Evolutionary conservation across 2,329 filamentous ascomycete species (phyloP).

Genomic region (Aspergillus flavus): DNA sequence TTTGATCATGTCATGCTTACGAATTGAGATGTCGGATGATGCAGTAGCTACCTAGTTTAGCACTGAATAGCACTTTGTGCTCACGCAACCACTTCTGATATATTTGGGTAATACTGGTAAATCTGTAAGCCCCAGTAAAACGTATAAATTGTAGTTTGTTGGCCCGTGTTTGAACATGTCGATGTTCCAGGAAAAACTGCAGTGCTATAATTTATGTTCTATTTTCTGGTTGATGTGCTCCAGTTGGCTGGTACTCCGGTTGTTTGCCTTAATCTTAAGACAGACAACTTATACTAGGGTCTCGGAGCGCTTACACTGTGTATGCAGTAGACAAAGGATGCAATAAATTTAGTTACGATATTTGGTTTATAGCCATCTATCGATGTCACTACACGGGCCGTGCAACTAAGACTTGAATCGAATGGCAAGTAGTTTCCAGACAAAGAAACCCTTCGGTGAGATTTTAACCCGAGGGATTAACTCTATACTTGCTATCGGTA

Average conservation of each 20-base stretch:
- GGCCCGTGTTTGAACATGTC: background rate
- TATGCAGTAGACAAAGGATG: too few relatives aligned
- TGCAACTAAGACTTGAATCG: too few relatives aligned
- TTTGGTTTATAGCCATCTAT: too few relatives aligned
- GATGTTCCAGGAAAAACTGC: background rate
- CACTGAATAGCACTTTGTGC: constrained; percentile 10
- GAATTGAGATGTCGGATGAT: constrained; percentile 24
- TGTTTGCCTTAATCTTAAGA: too few relatives aligned
- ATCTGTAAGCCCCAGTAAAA: background rate
- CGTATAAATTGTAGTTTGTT: background rate
- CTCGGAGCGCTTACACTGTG: too few relatives aligned
- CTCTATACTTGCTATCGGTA: background rate
- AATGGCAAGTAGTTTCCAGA: too few relatives aligned
- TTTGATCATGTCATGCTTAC: constrained; percentile 21
- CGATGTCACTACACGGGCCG: background rate
- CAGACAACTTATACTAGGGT: too few relatives aligned
- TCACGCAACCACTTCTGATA: background rate
- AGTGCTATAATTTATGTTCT: background rate
- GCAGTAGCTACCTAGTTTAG: constrained; percentile 18
- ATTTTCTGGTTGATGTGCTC: background rate
- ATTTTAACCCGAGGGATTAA: background rate
- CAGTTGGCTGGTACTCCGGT: too few relatives aligned
- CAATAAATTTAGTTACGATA: too few relatives aligned
- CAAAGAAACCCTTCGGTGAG: too few relatives aligned
- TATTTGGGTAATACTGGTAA: background rate